Base-by-base conservation (phyloP, 164 flowering plant species). In the Dillenia turbinata region DNA sequence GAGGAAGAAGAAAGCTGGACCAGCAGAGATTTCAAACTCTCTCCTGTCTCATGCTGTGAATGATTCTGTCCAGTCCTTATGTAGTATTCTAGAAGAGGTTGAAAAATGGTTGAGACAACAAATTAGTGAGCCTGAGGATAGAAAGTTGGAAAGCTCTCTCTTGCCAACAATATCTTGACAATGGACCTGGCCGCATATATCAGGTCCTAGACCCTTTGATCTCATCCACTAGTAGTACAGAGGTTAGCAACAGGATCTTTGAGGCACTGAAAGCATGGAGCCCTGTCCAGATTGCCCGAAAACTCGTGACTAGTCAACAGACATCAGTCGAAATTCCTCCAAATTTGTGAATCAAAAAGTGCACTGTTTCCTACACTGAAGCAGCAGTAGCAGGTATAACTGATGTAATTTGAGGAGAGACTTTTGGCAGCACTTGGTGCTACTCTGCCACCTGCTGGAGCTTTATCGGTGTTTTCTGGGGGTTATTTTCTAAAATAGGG, bases 1-100 rank as follows among this genome's bases (percentile, higher is more conserved):
- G 70, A 90, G 76, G 79, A 93, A 93, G 77, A 93, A 87, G 78
- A 93, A 71, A 78, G 73, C 76, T 64, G 85, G 84, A 15, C 46
- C 71, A 40, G 64, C 75, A 2, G 94, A 84, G 52, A 76, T 69
- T 33, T 67, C 61, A 10, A 69, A 56, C 45, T 63, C 81, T 45
- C 68, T 77, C n/a, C 22, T 82, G 15, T 71, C 65, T 44, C 63
- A 61, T 26, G 81, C 67, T n/a, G 49, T 80, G 22, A 77, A 62
- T 19, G 70, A 63, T 67, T 85, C 98, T 2, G 63, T 83, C 53
- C 67, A 72, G 14, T 75, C 79, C 52, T 48, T 82, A 6, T 72
- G 66, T 66, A 68, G 62, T 26, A 65, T 62, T 8, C 2, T 87
- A 45, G 87, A 87, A 59, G 73, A 72, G 64, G 79, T 91, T 49